These are phyloP conservation scores for Tetracladium setigerum DNA, from an alignment of 495 filamentous ascomycete species.

Conservation along the genomic window DNA sequence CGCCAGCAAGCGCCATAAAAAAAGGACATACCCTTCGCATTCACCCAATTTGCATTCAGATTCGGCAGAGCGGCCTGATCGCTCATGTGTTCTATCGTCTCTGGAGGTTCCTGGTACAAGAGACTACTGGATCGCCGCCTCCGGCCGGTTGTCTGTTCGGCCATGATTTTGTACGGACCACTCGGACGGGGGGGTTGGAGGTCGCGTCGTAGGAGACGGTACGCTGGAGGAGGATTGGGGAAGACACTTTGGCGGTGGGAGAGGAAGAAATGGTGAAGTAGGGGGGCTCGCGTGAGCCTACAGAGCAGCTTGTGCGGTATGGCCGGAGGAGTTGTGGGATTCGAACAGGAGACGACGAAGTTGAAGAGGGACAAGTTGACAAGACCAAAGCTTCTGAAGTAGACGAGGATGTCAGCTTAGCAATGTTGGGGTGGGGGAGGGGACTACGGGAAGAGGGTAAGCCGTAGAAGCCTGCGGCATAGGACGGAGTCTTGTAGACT, in stretches of 20 bases:
- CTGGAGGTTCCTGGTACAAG: conserved; percentile 83
- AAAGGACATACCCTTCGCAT: conserved; percentile 74
- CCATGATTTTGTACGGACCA: conserved; percentile 43
- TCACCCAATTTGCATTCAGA: conserved; percentile 96
- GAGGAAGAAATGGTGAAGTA: conserved; percentile 15
- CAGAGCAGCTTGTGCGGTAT: not conserved
- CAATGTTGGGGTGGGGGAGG: conserved; percentile 1
- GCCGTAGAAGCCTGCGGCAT: too few species aligned
- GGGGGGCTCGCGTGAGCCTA: conserved; percentile 10
- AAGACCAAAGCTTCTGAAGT: not conserved
- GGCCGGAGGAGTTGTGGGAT: not conserved
- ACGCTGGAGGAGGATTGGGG: conserved; percentile 65
- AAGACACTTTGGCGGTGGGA: conserved; percentile 80
- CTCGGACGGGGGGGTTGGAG: conserved; percentile 53
- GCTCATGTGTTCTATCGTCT: conserved; percentile 90
- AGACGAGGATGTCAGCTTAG: not conserved
- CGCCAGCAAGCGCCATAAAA: not conserved
- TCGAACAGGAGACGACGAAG: not conserved
- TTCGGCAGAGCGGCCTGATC: conserved; percentile 94
- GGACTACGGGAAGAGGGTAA: too few species aligned
- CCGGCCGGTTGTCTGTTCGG: conserved; percentile 55
- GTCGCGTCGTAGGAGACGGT: conserved; percentile 74
- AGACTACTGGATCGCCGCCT: conserved; percentile 90
- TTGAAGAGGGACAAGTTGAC: not conserved
- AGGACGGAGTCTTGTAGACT: too few species aligned